Evolutionary conservation across 768 basidiomycete species (phyloP), one percentile per base, ranked within the genome.

Genomic region (Hirschioporus abietinus): DNA sequence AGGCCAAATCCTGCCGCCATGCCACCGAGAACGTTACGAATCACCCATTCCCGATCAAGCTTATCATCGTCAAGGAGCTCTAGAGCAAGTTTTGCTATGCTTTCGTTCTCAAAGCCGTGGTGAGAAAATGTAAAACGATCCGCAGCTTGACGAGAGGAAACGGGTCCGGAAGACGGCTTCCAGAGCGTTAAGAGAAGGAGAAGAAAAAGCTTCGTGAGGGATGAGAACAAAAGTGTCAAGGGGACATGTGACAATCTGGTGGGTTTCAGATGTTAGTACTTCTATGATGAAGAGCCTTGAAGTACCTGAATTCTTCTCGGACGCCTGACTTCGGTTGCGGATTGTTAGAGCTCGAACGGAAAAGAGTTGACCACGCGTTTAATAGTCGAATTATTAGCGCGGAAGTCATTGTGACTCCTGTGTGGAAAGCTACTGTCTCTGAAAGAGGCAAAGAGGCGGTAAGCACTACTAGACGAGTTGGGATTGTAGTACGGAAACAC

Each of bases 1-100:
- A 95, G 75, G 0, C 92, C 93, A 74, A 94, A 95, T 1, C 93
- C 93, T 35, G 92, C 89, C 12, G 92, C 89, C 86, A 95, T 88
- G 0, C 93, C 93, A 12, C 93, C 93, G 1, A 95, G 79, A 10
- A 93, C 80, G 70, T 95, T 94, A 26, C 93, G 82, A 4, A 94
- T 86, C 7, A 93, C 79, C 93, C 93, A 95, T 72, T 90, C 91
- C 7, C 90, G 84, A 74, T 94, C 91, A 0, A 94, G 76, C 34
- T 83, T 85, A 68, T 89, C 88, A 63, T 92, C 91, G 68, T 90
- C 88, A 64, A 92, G 80, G 1, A 89, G 70, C 66, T 84, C 79
- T 60, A 89, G 79, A 1, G 81, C 80, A n/a, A 72, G 64, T 8
- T 76, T 67, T 25, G 84, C 59, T 67, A 52, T 12, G 20, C 42